Evolutionary conservation across 1,284 basidiomycete genomes (phyloP).

Genomic region (Trametes polyzona): DNA sequence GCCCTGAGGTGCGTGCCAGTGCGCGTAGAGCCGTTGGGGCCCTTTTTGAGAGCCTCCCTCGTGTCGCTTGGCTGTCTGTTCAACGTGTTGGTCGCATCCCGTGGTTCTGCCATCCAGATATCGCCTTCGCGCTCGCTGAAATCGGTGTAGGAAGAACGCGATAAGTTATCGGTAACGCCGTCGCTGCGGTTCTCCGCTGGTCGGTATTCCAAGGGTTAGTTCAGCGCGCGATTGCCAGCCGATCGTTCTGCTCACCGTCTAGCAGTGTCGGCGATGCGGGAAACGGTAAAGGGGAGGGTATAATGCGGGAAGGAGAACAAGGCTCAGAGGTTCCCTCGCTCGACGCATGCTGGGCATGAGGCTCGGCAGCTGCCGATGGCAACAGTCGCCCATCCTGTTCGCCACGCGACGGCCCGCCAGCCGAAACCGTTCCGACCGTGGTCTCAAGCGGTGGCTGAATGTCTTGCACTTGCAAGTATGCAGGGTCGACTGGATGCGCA

Average conservation of each 20-base stretch:
- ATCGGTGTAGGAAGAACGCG: conserved; percentile 17
- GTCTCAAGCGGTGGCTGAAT: neutral
- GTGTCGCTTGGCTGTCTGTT: conserved; percentile 20
- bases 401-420: conserved; percentile 1
- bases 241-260: conserved; percentile 22
- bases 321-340: conserved; percentile 20
- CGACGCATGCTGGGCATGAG: conserved; percentile 29
- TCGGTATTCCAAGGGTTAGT: neutral
- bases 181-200: conserved; percentile 27
- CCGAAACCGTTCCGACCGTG: neutral
- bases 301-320: conserved; percentile 34
- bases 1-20: conserved; percentile 20
- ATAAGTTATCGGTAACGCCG: conserved; percentile 27
- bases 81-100: conserved; percentile 30
- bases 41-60: conserved; percentile 25
- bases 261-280: conserved; percentile 25
- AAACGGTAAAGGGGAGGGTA: conserved; percentile 25
- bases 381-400: conserved; percentile 12
- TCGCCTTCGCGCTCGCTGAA: conserved; percentile 23
- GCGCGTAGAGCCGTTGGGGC: conserved; percentile 20
- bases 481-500: conserved; percentile 17
- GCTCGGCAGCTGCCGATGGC: conserved; percentile 27
- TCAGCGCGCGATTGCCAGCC: neutral
- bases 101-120: conserved; percentile 29
- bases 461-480: neutral